Base-by-base conservation (phyloP, 2,329 filamentous ascomycete species). In the Mycogone perniciosa region DNA sequence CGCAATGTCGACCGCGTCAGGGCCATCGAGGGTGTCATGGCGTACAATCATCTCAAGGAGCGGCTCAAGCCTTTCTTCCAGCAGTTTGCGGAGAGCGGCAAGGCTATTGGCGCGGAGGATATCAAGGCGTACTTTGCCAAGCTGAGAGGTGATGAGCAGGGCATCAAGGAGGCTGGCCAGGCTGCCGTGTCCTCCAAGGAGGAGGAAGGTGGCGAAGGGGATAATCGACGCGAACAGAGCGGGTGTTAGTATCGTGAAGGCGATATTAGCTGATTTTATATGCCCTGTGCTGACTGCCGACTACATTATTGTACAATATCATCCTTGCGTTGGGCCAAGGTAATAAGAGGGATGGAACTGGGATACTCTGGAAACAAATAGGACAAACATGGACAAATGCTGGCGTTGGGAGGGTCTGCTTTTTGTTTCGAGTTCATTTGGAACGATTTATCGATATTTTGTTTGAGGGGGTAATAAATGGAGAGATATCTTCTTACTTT, bases 41-140 rank as follows among this genome's bases (percentile, higher is more conserved):
- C 91, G 0, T 99, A 97, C 70, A 96, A 97, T 62, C 87, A 95
- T 62, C 79, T 99, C 54, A 93, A 95, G 64, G 91, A 97, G 63
- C 91, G 92, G 65, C 82, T 99, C n/a, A 96, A 92, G 74, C 85
- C 85, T 0, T 97, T 99, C 66, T 82, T 99, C 62, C 84, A 91
- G 69, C 87, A 95, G 40, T 99, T 96, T 66, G 93, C 93, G 0
- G 89, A 96, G 64, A 95, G 86, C 56, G 92, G 92, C 1, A 75
- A 88, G 67, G 84, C 88, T 0, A 91, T 99, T 26, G 85, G 89
- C 1, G 92, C 92, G 1, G 93, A 99, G 64, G 91, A 97, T 69
- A 93, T 99, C 69, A 99, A 96, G 69, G 82, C 82, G 2, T 96
- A 96, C 67, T 99, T 99, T 77, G 92, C 92, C 46, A 92, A 93